A percentile compares a stretch with the other conserved stretches of the same genome.
phyloP scores from a whole-genome alignment of 2,329 filamentous ascomycete species.

The Rhinocladiella mackenziei region DNA sequence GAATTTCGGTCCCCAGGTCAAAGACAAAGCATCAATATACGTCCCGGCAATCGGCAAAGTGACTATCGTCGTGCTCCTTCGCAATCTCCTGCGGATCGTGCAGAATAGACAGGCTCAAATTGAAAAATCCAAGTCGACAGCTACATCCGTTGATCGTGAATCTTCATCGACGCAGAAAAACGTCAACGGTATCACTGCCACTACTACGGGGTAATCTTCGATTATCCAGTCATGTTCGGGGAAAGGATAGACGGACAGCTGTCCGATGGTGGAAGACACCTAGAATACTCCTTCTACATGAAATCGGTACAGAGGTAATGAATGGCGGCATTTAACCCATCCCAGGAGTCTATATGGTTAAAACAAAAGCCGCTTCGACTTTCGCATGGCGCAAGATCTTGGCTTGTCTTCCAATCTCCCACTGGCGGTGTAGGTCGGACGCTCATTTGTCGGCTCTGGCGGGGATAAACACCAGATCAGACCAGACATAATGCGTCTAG shows the following conservation, averaged over 20 bases:
- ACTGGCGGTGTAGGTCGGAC: too few species aligned
- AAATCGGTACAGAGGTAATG: too few species aligned
- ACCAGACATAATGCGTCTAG: background rate
- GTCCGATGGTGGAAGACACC: background rate
- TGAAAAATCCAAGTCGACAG: conserved; percentile 1
- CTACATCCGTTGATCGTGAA: background rate
- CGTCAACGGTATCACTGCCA: background rate
- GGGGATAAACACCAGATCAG: background rate
- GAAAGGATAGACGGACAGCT: background rate
- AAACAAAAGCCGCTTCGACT: too few species aligned
- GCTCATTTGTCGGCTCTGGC: too few species aligned
- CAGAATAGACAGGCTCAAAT: conserved; percentile 38
- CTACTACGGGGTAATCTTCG: too few species aligned
- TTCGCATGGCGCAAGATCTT: too few species aligned
- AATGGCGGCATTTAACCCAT: too few species aligned
- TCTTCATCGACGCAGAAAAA: conserved; percentile 1
- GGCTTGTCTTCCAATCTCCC: too few species aligned
- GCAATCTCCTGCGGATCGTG: conserved; percentile 74
- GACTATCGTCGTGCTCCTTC: conserved; percentile 83
- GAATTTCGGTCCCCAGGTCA: conserved; percentile 87
- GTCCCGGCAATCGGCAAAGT: conserved; percentile 97
- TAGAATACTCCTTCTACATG: too few species aligned
- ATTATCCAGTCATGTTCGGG: too few species aligned
- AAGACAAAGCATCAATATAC: conserved; percentile 94
- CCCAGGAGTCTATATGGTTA: too few species aligned